A percentile compares a stretch with the other conserved stretches of the same genome.
phyloP scores from a whole-genome alignment of 306 rosid genomes.

The Trifolium pratense region DNA sequence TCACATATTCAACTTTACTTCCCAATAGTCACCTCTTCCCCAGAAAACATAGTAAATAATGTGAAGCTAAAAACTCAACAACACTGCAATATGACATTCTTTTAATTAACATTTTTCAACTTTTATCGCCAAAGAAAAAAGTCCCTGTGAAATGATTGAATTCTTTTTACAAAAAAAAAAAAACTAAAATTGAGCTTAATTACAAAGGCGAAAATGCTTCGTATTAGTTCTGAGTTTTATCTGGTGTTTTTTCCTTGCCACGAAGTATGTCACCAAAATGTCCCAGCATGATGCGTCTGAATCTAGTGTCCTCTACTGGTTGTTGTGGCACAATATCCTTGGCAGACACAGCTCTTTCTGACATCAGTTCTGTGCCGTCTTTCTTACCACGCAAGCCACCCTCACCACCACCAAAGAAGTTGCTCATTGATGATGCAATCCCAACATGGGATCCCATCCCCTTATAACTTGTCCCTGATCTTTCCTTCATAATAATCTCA shows the following conservation, averaged over 20 bases:
- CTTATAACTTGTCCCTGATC: slow-evolving; percentile 77
- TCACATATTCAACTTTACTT: no score
- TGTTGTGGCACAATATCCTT: slow-evolving; percentile 30
- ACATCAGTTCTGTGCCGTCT: slow-evolving; percentile 52
- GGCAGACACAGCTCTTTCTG: slow-evolving; percentile 55
- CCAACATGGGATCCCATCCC: slow-evolving; percentile 72
- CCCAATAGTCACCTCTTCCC: no score
- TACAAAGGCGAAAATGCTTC: slow-evolving; percentile 21
- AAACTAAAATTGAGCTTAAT: background rate
- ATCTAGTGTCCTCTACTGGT: slow-evolving; percentile 76
- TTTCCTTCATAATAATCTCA: slow-evolving; percentile 87
- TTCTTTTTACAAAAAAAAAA: no score
- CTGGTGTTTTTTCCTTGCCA: slow-evolving; percentile 67
- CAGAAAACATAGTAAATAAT: no score
- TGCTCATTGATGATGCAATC: slow-evolving; percentile 70
- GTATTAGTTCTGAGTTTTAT: slow-evolving; percentile 59
- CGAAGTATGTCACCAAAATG: slow-evolving; percentile 84
- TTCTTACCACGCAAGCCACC: slow-evolving; percentile 77
- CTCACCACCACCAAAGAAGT: slow-evolving; percentile 87
- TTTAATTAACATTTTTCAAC: no score
- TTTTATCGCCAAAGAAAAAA: no score
- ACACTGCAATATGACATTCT: no score
- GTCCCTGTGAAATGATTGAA: no score
- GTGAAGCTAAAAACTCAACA: no score
- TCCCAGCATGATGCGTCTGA: slow-evolving; percentile 88